Evolutionary conservation across 805 yeast genomes (phyloP).

Genomic region (Sporopachydermia lactativora): DNA sequence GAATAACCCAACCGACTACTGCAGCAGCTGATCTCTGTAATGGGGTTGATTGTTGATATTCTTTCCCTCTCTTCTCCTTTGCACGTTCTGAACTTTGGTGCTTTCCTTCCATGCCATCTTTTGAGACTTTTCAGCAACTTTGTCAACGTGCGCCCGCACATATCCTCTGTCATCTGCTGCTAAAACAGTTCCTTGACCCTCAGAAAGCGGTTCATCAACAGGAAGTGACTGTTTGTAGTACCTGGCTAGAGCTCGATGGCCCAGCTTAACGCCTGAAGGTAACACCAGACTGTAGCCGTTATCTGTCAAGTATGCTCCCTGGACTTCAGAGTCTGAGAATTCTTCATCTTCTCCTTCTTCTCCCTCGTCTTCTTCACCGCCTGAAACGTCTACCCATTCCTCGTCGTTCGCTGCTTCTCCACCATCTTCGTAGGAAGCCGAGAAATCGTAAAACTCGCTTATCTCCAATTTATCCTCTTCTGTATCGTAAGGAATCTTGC

Average conservation of each 20-base stretch:
- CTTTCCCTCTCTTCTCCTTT: conserved; percentile 39
- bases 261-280: conserved; percentile 67
- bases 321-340: conserved; percentile 12
- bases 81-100: conserved; percentile 31
- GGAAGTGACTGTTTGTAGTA: conserved; percentile 54
- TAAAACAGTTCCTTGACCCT: conserved; percentile 61
- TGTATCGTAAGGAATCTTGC: conserved; percentile 76
- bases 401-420: conserved; percentile 19
- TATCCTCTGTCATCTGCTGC: conserved; percentile 49
- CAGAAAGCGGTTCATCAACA: conserved; percentile 35
- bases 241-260: conserved; percentile 66
- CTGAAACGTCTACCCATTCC: conserved; percentile 23
- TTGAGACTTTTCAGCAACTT: conserved; percentile 33
- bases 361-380: conserved; percentile 19
- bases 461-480: conserved; percentile 65
- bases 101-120: conserved; percentile 48
- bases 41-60: conserved; percentile 75
- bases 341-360: conserved; percentile 20
- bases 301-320: conserved; percentile 30
- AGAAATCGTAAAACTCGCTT: conserved; percentile 74
- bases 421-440: conserved; percentile 37
- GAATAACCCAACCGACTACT: no score
- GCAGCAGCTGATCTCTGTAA: conserved; percentile 60
- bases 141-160: conserved; percentile 26
- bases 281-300: conserved; percentile 54